These are phyloP conservation scores for Clonostachys rhizophaga DNA, from an alignment of 2,329 filamentous ascomycete genomes.

Conservation along the genomic window DNA sequence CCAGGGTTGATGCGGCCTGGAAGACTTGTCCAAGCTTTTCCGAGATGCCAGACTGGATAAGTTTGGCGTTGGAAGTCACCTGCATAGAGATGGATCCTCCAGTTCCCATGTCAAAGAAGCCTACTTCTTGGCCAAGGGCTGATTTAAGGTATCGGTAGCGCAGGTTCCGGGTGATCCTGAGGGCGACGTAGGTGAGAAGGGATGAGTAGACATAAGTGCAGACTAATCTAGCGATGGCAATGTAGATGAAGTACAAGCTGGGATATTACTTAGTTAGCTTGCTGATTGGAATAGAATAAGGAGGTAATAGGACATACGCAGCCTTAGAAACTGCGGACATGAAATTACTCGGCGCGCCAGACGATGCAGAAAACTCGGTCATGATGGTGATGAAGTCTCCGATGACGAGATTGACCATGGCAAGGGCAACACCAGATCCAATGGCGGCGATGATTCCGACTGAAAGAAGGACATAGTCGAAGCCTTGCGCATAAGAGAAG, in stretches of 20 bases:
- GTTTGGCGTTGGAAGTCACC: conserved; percentile 41
- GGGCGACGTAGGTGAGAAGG: conserved; percentile 28
- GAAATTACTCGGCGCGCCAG: conserved; percentile 38
- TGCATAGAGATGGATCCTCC: conserved; percentile 38
- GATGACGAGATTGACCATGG: conserved; percentile 56
- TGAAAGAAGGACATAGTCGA: conserved; percentile 27
- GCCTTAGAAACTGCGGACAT: conserved; percentile 40
- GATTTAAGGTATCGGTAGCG: conserved; percentile 30
- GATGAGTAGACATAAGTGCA: conserved; percentile 50
- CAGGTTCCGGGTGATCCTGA: conserved; percentile 26
- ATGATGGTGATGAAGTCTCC: conserved; percentile 50
- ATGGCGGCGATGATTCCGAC: conserved; percentile 28
- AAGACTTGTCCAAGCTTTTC: conserved; percentile 38
- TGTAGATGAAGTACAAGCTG: conserved; percentile 52
- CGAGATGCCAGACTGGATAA: conserved; percentile 36
- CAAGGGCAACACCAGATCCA: conserved; percentile 30
- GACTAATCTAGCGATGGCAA: conserved; percentile 49
- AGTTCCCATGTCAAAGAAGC: conserved; percentile 45
- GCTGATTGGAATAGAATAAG: not conserved
- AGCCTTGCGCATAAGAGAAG: conserved; percentile 29
- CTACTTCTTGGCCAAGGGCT: conserved; percentile 43
- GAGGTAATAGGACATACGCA: conserved; percentile 20
- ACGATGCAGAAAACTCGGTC: conserved; percentile 45
- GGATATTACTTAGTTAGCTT: not conserved
- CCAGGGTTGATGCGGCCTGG: conserved; percentile 30